A percentile compares a stretch with the other conserved stretches of the same genome.
phyloP scores from a whole-genome alignment of 2,329 filamentous ascomycete genomes.

The Monosporascus sp. region DNA sequence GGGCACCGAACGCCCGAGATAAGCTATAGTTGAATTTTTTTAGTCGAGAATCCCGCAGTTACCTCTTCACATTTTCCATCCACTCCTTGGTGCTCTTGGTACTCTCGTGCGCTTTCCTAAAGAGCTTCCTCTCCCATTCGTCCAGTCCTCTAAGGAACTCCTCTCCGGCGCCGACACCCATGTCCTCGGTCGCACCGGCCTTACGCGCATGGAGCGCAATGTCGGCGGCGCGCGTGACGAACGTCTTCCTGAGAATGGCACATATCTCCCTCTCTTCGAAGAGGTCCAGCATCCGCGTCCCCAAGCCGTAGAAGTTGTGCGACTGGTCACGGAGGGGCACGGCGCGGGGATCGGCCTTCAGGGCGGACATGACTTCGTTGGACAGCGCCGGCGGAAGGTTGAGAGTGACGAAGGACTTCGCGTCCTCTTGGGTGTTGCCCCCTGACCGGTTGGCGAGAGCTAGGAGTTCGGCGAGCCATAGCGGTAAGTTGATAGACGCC shows the following conservation, averaged over 20 bases:
- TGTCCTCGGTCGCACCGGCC: conserved; percentile 58
- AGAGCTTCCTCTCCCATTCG: conserved; percentile 78
- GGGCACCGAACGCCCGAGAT: too few relatives aligned
- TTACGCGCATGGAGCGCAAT: conserved; percentile 88
- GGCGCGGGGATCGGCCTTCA: conserved; percentile 83
- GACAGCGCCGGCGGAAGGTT: conserved; percentile 76
- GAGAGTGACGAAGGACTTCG: conserved; percentile 65
- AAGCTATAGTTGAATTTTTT: too few relatives aligned
- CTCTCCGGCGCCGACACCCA: conserved; percentile 54
- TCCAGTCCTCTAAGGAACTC: conserved; percentile 87
- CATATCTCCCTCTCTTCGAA: conserved; percentile 80
- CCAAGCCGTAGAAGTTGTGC: conserved; percentile 82
- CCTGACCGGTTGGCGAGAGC: conserved; percentile 55
- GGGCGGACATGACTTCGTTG: conserved; percentile 75
- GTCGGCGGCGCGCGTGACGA: conserved; percentile 73
- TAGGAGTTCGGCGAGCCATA: conserved; percentile 95
- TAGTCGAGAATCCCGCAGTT: too few relatives aligned
- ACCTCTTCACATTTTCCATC: conserved; percentile 57
- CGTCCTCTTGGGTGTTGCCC: conserved; percentile 30
- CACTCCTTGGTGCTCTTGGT: conserved; percentile 65
- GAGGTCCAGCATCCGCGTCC: conserved; percentile 78
- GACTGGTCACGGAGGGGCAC: conserved; percentile 80
- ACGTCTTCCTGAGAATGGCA: conserved; percentile 69
- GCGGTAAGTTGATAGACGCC: conserved; percentile 74
- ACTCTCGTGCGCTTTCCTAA: conserved; percentile 69